These are phyloP conservation scores for Aegilops umbellulata DNA, from an alignment of 176 grass and related monocot genomes.

Conservation along the genomic window DNA sequence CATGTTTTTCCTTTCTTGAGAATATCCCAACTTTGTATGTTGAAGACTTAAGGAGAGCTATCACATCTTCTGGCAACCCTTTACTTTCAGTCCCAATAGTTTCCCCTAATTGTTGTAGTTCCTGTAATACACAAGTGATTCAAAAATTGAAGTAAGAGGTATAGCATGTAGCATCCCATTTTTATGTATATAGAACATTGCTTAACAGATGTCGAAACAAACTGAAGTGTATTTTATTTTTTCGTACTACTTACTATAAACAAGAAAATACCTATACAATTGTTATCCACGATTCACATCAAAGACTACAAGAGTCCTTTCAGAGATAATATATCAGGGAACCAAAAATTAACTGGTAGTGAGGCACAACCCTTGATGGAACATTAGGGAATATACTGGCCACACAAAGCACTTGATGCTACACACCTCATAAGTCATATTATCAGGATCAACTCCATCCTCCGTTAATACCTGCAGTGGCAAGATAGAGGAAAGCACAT, in stretches of 20 bases:
- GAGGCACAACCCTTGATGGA: neutral
- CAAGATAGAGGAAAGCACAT: slow-evolving; percentile 24
- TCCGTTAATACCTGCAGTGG: slow-evolving; percentile 44
- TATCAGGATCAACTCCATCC: slow-evolving; percentile 72
- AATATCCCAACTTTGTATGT: slow-evolving; percentile 77
- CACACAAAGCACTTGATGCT: slow-evolving; percentile 16
- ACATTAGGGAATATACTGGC: neutral
- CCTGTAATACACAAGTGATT: slow-evolving; percentile 48
- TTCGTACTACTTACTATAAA: neutral
- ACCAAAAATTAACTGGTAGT: slow-evolving; percentile 12
- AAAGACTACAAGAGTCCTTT: neutral
- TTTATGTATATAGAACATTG: neutral
- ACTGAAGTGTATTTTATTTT: neutral
- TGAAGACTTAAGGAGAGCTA: slow-evolving; percentile 55
- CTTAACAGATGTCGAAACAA: neutral
- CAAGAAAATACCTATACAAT: neutral
- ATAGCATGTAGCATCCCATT: neutral
- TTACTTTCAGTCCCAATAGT: slow-evolving; percentile 74
- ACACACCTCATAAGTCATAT: slow-evolving; percentile 91
- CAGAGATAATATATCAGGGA: neutral
- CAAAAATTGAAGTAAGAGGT: neutral
- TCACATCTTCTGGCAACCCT: slow-evolving; percentile 65
- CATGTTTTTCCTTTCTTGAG: slow-evolving; percentile 73
- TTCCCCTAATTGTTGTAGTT: slow-evolving; percentile 87
- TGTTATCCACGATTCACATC: neutral